phyloP scores from a whole-genome alignment of 345 rosid genomes.

The Melaleuca alternifolia region DNA sequence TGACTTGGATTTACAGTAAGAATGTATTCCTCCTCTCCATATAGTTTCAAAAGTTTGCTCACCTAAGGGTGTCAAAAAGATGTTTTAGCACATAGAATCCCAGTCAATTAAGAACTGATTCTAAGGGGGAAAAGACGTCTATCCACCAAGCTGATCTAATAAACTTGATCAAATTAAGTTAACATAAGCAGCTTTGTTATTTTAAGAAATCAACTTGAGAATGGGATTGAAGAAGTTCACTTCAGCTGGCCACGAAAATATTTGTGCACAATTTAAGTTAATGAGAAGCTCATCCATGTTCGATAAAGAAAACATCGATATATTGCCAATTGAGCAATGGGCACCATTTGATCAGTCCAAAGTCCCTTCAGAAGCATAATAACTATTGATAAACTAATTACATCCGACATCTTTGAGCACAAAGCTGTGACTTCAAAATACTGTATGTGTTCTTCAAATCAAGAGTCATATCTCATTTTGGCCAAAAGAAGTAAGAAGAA shows the following conservation, averaged over 20 bases:
- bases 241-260: background rate
- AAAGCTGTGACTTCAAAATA: background rate
- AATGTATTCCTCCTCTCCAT: slow-evolving; percentile 59
- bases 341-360: background rate
- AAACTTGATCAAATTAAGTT: background rate
- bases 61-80: slow-evolving; percentile 21
- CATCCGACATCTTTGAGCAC: background rate
- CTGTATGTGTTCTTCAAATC: background rate
- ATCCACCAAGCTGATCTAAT: background rate
- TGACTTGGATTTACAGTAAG: slow-evolving; percentile 34
- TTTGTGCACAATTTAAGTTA: background rate
- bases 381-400: background rate
- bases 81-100: background rate
- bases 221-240: background rate
- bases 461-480: background rate
- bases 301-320: background rate
- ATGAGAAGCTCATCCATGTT: background rate
- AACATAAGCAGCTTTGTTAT: background rate
- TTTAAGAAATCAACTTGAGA: background rate
- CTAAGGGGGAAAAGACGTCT: background rate
- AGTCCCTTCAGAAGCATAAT: background rate
- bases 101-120: background rate
- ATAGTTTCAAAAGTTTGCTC: slow-evolving; percentile 39
- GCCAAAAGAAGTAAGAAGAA: background rate
- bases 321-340: background rate